Evolutionary conservation across 2,329 filamentous ascomycete species (phyloP).

Genomic region (Ascochyta rabiei): DNA sequence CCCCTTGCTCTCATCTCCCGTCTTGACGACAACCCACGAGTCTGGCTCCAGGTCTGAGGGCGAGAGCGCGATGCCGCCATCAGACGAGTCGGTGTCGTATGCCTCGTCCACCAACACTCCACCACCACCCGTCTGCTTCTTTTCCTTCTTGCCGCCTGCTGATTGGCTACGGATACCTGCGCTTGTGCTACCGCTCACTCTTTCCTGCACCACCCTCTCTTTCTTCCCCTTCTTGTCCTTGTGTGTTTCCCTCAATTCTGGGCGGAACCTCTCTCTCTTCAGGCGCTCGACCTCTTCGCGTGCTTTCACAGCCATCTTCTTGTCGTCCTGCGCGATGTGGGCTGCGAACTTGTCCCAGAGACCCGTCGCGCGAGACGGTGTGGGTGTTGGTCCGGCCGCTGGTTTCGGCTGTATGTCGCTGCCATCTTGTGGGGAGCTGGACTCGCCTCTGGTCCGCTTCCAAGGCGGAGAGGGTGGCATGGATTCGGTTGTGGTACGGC

Average conservation of each 20-base stretch:
- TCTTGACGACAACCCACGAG: background rate
- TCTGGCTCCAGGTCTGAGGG: background rate
- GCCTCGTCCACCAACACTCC: background rate
- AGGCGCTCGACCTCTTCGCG: background rate
- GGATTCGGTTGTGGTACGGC: background rate
- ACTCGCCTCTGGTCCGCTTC: background rate
- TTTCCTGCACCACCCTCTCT: background rate
- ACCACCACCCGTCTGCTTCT: background rate
- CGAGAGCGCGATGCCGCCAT: background rate
- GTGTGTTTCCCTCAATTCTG: conserved; percentile 12
- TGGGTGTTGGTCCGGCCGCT: background rate
- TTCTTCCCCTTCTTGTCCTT: conserved; percentile 4
- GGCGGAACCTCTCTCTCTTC: background rate
- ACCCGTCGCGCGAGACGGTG: background rate
- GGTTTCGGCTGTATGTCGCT: background rate
- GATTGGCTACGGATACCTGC: too few species aligned
- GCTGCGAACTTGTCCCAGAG: conserved; percentile 8
- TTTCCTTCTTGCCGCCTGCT: background rate
- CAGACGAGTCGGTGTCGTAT: background rate
- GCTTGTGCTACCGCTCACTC: background rate
- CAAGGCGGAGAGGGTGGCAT: background rate
- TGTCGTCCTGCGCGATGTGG: conserved; percentile 8
- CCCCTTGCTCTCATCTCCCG: background rate
- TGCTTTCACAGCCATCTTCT: background rate
- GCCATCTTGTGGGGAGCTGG: background rate